phyloP scores from a whole-genome alignment of 1,284 basidiomycete species.

The Ustilago hordei region DNA sequence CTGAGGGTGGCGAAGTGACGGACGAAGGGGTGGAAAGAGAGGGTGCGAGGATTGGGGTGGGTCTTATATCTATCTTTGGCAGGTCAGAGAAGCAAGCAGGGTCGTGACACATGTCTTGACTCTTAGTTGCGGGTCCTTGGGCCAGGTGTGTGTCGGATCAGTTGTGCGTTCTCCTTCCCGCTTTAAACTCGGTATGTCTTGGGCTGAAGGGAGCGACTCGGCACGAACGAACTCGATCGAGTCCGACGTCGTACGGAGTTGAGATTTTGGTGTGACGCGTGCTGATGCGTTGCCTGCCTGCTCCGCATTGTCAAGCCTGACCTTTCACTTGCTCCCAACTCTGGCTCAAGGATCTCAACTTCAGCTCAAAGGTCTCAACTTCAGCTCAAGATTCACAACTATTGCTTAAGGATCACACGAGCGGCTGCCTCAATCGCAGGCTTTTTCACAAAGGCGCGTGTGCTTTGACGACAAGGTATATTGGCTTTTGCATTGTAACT shows the following conservation, averaged over 20 bases:
- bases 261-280: background rate
- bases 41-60: background rate
- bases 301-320: too few species aligned
- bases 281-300: background rate
- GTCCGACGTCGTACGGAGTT: background rate
- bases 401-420: background rate
- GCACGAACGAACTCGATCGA: background rate
- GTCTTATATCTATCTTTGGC: too few species aligned
- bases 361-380: background rate
- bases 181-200: too few species aligned
- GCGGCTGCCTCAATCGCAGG: too few species aligned
- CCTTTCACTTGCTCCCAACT: background rate
- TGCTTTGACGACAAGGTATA: slow-evolving; percentile 3
- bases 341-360: background rate
- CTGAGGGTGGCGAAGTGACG: background rate
- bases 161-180: too few species aligned
- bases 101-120: background rate
- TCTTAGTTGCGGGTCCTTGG: background rate
- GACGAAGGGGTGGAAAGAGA: background rate
- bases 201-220: background rate
- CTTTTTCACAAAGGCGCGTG: background rate
- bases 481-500: background rate
- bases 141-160: too few species aligned
- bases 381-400: background rate
- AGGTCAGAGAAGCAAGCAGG: background rate